Base-by-base conservation (phyloP, 805 yeast species). In the Myxozyma lipomycoides region DNA sequence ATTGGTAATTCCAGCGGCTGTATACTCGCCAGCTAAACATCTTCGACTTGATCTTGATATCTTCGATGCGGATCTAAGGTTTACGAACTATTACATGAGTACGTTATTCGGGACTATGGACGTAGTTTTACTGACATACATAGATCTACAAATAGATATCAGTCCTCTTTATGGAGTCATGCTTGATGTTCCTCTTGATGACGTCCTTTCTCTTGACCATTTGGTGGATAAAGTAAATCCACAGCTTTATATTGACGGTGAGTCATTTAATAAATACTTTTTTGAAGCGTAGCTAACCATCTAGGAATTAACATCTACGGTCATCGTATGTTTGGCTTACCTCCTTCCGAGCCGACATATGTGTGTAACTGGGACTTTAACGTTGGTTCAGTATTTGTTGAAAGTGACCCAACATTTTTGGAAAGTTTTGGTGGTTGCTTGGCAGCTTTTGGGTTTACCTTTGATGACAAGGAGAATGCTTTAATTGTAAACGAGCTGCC, bases 241-340 rank as follows among this genome's bases (percentile, higher is more conserved):
- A 0, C 79, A 80, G 40, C 59, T 86, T 26, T 58, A 64, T 2
- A 73, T 86, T 43, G 84, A 83, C 61, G 81, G 83, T 0, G 17
- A 7, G 41, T 28, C 15, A 28, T 10, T 28, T 28, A 28, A 28
- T 28, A 10, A 15, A 15, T 23, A 25, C 12, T 18, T 7, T n/a
- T 19, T n/a, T 9, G 12, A 30, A 6, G 36, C 6, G 7, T 38
- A 17, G 17, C 41, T 19, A 45, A 30, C 21, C 2, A 25, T 2
- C 10, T 21, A 51, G 56, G 58, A 2, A 63, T 84, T 10, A 62
- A 75, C 1, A 73, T 87, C 22, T 95, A 86, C 66, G 95, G 96
- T 0, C 96, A 91, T 66, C 74, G 98, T 62, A 81, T 90, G 82
- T 88, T 88, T 71, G 98, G 98, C 0, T 64, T 88, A 1, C 96